These are phyloP conservation scores for Chernovozyma aurita DNA, from an alignment of 1,139 yeast species.

Conservation along the genomic window DNA sequence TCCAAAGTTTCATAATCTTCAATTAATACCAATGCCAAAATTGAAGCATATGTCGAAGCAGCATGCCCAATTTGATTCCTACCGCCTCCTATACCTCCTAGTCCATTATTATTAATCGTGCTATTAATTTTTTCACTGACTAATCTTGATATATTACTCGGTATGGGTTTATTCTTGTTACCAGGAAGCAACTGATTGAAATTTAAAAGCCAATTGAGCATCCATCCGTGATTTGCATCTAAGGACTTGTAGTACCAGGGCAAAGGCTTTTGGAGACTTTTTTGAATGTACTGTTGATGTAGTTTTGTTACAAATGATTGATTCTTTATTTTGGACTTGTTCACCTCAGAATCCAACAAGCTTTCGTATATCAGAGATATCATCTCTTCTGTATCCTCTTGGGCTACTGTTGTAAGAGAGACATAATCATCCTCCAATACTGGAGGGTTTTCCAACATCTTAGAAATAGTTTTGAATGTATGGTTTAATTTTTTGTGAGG, in stretches of 20 bases:
- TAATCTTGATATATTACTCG: constrained; percentile 8
- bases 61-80: constrained; percentile 74
- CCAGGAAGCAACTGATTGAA: constrained; percentile 20
- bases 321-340: constrained; percentile 12
- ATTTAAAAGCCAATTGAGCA: constrained; percentile 78
- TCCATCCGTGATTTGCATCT: constrained; percentile 92
- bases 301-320: constrained; percentile 8
- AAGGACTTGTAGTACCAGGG: constrained; percentile 47
- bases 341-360: constrained; percentile 14
- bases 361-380: constrained; percentile 26
- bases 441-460: constrained; percentile 13
- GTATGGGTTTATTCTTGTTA: constrained; percentile 2
- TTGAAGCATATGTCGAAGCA: constrained; percentile 80
- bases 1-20: constrained; percentile 36
- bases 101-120: constrained; percentile 26
- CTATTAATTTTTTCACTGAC: constrained; percentile 22
- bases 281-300: constrained; percentile 16
- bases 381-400: constrained; percentile 35
- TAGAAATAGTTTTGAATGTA: neutral
- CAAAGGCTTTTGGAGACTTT: constrained; percentile 39
- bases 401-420: constrained; percentile 36
- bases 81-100: constrained; percentile 87
- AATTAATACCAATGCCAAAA: constrained; percentile 56
- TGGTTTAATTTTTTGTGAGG: too few species aligned
- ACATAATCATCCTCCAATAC: constrained; percentile 14